Base-by-base conservation (phyloP, 2,329 filamentous ascomycete genomes). In the Trichothecium sympodiale region DNA sequence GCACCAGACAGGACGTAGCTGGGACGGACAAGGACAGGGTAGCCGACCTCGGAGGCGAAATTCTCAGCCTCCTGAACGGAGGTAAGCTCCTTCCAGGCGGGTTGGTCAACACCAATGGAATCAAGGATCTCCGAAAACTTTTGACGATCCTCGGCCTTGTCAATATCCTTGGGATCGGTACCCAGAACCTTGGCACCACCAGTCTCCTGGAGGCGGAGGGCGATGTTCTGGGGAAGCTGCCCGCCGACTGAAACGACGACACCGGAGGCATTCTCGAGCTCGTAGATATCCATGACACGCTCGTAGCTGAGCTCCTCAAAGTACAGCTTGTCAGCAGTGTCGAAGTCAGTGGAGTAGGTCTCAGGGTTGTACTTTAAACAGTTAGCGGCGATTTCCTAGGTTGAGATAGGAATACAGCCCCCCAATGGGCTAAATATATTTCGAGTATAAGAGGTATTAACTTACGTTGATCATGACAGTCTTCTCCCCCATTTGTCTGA, bases 41-140 rank as follows among this genome's bases (percentile, higher is more conserved):
- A 98, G 45, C 81, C 79, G 43, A 96, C 91, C 47, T 77, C 65
- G 10, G 85, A 67, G 34, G 87, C 88, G 50, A 96, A 98, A 43
- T 73, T 66, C 64, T 88, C 81, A n/a, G 88, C 91, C 15, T 84
- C 91, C 42, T 80, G 66, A 42, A 89, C 84, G 13, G 85, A 95
- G 20, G 83, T 94, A 28, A 96, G 77, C 59, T 98, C 91, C 62
- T 94, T 94, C 91, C 91, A 98, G 8, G 86, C 87, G 26, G 91
- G 91, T 64, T 98, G 91, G 56, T 96, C 89, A 38, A 98, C 79
- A 40, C 88, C 89, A 49, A 96, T 95, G 59, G 84, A 93, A 60
- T 98, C 91, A 31, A 98, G 73, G 44, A 96, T 96, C 52, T 88
- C 83, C 16, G 89, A 95, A 69, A 98, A 98, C 62, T 98, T 96